phyloP scores from a whole-genome alignment of 2,329 filamentous ascomycete genomes.

The Botrytis sinoallii region DNA sequence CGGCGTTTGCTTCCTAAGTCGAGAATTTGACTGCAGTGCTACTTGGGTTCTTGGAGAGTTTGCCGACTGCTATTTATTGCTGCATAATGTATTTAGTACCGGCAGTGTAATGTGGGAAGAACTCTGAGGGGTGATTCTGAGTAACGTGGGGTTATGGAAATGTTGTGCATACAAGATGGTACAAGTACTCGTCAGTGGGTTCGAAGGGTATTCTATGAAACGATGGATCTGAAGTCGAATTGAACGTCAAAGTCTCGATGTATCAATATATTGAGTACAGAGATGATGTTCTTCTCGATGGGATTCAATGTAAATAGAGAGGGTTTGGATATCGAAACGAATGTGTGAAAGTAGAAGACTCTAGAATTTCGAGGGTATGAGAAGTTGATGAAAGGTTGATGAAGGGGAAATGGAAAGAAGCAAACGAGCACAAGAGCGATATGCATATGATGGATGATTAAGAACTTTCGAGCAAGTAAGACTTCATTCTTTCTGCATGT shows the following conservation, averaged over 20 bases:
- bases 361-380: not conserved
- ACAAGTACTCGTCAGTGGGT: not conserved
- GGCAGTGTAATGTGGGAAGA: conserved; percentile 10
- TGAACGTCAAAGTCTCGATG: not conserved
- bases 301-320: not conserved
- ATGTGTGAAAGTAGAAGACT: not conserved
- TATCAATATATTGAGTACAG: not conserved
- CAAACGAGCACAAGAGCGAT: conserved; percentile 1
- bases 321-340: not conserved
- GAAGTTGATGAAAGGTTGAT: not conserved
- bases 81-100: conserved; percentile 15
- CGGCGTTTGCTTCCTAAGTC: not conserved
- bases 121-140: conserved; percentile 12
- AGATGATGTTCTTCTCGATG: not conserved
- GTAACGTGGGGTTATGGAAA: conserved; percentile 14
- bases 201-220: not conserved
- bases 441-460: not conserved
- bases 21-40: conserved; percentile 2
- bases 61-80: conserved; percentile 5
- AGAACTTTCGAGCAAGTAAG: not conserved
- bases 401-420: not conserved
- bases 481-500: conserved; percentile 13
- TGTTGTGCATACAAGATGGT: conserved; percentile 12
- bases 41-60: not conserved
- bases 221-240: not conserved